Percentiles rank a stretch among this genome's conserved stretches.
phyloP scores from a whole-genome alignment of 768 basidiomycete species.

The Udeniomyces megalosporus region DNA sequence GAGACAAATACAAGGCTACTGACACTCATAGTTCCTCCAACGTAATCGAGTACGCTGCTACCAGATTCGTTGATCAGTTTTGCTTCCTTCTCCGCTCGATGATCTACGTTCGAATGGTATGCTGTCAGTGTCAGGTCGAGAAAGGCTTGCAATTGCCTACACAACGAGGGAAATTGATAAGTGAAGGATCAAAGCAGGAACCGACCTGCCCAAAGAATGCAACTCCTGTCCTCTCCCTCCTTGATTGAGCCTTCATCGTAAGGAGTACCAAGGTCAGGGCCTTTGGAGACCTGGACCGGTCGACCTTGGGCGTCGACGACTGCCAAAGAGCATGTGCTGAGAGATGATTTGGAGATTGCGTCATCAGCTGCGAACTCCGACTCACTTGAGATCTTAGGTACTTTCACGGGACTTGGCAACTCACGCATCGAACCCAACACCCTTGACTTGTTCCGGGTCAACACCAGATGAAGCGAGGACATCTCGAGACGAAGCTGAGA shows the following conservation, averaged over 20 bases:
- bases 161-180: too few relatives aligned
- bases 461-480: slow-evolving; percentile 41
- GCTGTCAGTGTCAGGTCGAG: not conserved
- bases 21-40: slow-evolving; percentile 87
- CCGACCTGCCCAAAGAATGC: slow-evolving; percentile 68
- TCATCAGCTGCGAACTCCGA: too few relatives aligned
- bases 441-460: slow-evolving; percentile 50
- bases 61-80: slow-evolving; percentile 71
- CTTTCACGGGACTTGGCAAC: too few relatives aligned
- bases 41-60: slow-evolving; percentile 76
- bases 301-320: slow-evolving; percentile 58
- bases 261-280: slow-evolving; percentile 39
- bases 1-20: slow-evolving; percentile 5
- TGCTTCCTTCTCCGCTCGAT: slow-evolving; percentile 83
- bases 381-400: too few relatives aligned
- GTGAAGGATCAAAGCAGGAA: too few relatives aligned
- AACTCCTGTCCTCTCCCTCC: slow-evolving; percentile 45
- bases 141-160: too few relatives aligned
- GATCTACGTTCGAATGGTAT: slow-evolving; percentile 37
- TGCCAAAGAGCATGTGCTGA: slow-evolving; percentile 74
- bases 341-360: too few relatives aligned
- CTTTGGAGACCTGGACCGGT: slow-evolving; percentile 59
- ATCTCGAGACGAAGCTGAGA: slow-evolving; percentile 39
- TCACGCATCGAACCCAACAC: slow-evolving; percentile 73
- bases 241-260: slow-evolving; percentile 4